phyloP scores from a whole-genome alignment of 1,284 basidiomycete genomes.

The Pascua sp. region DNA sequence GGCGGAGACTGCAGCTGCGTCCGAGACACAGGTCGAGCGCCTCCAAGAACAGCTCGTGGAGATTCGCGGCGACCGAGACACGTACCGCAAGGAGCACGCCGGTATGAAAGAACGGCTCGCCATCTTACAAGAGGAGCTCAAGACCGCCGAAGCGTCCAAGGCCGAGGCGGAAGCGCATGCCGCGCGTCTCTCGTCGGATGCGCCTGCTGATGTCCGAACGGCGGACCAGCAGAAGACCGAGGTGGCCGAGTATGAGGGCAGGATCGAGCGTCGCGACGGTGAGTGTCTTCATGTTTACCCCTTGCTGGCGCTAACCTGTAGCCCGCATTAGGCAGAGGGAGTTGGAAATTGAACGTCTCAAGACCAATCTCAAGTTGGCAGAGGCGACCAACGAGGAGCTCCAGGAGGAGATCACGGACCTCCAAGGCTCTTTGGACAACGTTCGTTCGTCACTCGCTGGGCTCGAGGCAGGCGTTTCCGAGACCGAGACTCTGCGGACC shows the following conservation, averaged over 20 bases:
- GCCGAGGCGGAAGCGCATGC: slow-evolving; percentile 1
- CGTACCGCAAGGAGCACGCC: no score
- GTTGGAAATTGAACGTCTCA: slow-evolving; percentile 8
- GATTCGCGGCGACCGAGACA: no score
- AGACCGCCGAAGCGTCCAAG: slow-evolving; percentile 3
- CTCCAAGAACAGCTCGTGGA: no score
- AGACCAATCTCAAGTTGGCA: slow-evolving; percentile 4
- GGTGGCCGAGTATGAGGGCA: slow-evolving; percentile 2
- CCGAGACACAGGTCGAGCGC: no score
- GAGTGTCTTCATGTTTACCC: background rate
- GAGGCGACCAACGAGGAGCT: slow-evolving; percentile 10
- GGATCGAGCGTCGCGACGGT: slow-evolving; percentile 11
- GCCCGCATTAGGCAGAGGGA: slow-evolving; percentile 4
- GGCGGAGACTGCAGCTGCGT: no score
- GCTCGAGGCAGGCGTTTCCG: background rate
- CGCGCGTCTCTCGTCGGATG: background rate
- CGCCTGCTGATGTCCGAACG: background rate
- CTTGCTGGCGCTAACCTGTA: background rate
- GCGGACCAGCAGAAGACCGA: background rate
- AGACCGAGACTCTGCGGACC: background rate
- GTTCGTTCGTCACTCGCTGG: background rate
- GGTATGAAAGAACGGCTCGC: slow-evolving; percentile 1
- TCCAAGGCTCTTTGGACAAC: background rate
- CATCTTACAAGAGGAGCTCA: slow-evolving; percentile 1
- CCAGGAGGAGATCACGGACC: background rate